These are phyloP conservation scores for Sporisorium scitamineum DNA, from an alignment of 1,284 basidiomycete species.

Conservation along the genomic window DNA sequence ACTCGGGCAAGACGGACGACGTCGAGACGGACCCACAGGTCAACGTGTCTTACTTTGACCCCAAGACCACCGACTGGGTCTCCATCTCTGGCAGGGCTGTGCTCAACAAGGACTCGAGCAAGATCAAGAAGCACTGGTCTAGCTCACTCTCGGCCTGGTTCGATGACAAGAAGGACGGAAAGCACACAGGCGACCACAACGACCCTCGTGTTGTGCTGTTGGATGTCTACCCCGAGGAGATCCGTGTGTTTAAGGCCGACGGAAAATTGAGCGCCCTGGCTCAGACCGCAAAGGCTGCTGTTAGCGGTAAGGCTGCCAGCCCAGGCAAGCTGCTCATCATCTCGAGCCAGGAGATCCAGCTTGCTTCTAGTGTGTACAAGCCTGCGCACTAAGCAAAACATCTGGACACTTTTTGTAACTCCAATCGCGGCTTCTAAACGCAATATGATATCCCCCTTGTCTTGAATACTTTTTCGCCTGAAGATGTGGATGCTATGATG, in stretches of 20 bases:
- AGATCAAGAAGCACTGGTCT: constrained; percentile 64
- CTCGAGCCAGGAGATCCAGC: constrained; percentile 74
- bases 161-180: constrained; percentile 85
- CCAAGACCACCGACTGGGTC: constrained; percentile 82
- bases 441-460: background rate
- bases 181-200: constrained; percentile 81
- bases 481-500: too few species aligned
- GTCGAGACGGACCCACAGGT: constrained; percentile 55
- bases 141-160: constrained; percentile 77
- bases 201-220: constrained; percentile 86
- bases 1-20: constrained; percentile 62
- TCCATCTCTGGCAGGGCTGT: constrained; percentile 81
- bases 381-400: constrained; percentile 11
- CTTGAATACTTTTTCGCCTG: too few species aligned
- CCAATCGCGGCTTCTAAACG: background rate
- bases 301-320: constrained; percentile 74
- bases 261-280: constrained; percentile 45
- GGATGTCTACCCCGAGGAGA: constrained; percentile 82
- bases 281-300: constrained; percentile 74
- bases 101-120: constrained; percentile 50
- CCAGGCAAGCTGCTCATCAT: constrained; percentile 78
- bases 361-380: constrained; percentile 67
- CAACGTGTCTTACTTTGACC: constrained; percentile 75
- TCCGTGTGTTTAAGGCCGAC: constrained; percentile 60
- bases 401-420: too few species aligned